Evolutionary conservation across 306 rosid species (phyloP).

Genomic region (Vicia villosa): DNA sequence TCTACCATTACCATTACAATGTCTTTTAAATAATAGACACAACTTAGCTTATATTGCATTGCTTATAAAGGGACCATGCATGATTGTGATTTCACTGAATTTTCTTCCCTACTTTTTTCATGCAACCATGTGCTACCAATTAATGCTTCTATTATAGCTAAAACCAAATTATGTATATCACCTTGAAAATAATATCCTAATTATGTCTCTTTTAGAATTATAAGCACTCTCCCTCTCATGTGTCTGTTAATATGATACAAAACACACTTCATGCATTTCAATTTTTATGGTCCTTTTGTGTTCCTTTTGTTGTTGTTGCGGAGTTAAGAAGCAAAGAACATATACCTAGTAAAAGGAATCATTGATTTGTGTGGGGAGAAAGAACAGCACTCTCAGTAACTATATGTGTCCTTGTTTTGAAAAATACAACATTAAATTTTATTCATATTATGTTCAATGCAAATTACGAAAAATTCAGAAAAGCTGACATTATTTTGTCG

Average conservation of each 20-base stretch:
- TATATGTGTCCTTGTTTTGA: constrained; percentile 37
- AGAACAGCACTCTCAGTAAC: constrained; percentile 32
- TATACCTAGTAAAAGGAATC: constrained; percentile 47
- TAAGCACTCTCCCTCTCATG: background rate
- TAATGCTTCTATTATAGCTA: constrained; percentile 50
- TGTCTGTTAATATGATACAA: constrained; percentile 1
- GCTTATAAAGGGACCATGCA: constrained; percentile 47
- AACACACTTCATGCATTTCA: background rate
- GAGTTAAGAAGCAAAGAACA: constrained; percentile 73
- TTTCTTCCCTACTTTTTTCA: constrained; percentile 49
- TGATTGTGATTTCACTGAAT: constrained; percentile 38
- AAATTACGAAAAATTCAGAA: constrained; percentile 18
- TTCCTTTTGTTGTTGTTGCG: constrained; percentile 50
- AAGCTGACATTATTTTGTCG: constrained; percentile 61
- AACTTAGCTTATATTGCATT: constrained; percentile 37
- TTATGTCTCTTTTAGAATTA: constrained; percentile 39
- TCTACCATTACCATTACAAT: constrained; percentile 51
- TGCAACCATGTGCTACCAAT: constrained; percentile 76
- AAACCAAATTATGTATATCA: constrained; percentile 35
- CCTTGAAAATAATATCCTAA: constrained; percentile 33
- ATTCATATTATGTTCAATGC: constrained; percentile 28
- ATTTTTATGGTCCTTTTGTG: constrained; percentile 31
- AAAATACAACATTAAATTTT: constrained; percentile 39
- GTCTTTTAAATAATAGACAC: constrained; percentile 38
- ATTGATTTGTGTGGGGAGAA: constrained; percentile 52